Percentiles rank a stretch among this genome's conserved stretches.
Conservation (phyloP, 768 basidiomycete species). For the Russula olivacea region DNA sequence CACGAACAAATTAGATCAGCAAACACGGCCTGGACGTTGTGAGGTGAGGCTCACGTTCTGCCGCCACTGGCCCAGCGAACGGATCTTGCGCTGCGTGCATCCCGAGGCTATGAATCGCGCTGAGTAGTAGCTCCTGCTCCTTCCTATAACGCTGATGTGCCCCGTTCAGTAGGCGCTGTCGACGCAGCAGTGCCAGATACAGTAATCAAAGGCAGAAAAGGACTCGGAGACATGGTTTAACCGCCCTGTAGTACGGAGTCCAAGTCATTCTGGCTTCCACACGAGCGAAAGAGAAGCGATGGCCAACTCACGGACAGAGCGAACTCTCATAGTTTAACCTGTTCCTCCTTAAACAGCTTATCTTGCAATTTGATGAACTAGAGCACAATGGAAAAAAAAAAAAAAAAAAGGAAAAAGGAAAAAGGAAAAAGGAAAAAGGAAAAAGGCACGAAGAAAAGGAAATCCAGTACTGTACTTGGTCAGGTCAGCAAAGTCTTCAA, state of each 20-base stretch:
- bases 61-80: slow-evolving; percentile 25
- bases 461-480: slow-evolving; percentile 54
- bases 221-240: slow-evolving; percentile 28
- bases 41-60: slow-evolving; percentile 19
- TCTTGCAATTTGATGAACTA: slow-evolving; percentile 94
- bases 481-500: slow-evolving; percentile 63
- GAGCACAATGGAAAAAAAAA: background rate
- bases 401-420: no score
- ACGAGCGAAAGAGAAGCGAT: background rate
- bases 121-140: slow-evolving; percentile 25
- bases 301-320: slow-evolving; percentile 40
- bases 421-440: no score
- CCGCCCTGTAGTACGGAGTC: slow-evolving; percentile 43
- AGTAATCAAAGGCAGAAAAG: no score
- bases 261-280: background rate
- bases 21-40: no score
- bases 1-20: no score
- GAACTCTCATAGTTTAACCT: slow-evolving; percentile 48
- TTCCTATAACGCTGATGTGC: slow-evolving; percentile 23
- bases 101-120: slow-evolving; percentile 19
- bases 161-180: no score
- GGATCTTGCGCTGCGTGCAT: slow-evolving; percentile 21
- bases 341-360: slow-evolving; percentile 78
- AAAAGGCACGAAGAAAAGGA: background rate
- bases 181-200: background rate